Percentiles rank a stretch among this genome's conserved stretches.
Conservation (phyloP, 441 rosid species). For the Viola pubescens region DNA sequence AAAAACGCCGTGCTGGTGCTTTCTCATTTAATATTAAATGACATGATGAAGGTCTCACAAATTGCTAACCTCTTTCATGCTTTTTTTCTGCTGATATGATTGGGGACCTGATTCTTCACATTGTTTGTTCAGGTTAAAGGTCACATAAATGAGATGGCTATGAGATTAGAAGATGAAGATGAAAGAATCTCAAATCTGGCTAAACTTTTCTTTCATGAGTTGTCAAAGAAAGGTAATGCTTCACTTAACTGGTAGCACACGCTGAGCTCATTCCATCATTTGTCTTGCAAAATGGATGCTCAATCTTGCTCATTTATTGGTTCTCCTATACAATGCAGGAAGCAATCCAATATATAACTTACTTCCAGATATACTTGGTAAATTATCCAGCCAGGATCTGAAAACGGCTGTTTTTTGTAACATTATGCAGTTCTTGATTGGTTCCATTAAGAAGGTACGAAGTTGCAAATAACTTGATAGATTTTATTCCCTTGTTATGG, state of each 20-base stretch:
- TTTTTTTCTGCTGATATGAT: slow-evolving; percentile 10
- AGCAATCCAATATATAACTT: slow-evolving; percentile 93
- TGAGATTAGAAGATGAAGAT: slow-evolving; percentile 74
- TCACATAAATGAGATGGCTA: slow-evolving; percentile 90
- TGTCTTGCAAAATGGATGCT: slow-evolving; percentile 19
- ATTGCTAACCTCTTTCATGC: slow-evolving; percentile 14
- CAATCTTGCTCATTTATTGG: not conserved
- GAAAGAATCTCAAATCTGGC: slow-evolving; percentile 90
- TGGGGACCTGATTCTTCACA: slow-evolving; percentile 16
- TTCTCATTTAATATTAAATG: slow-evolving; percentile 96
- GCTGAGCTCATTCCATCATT: slow-evolving; percentile 4
- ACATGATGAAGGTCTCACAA: slow-evolving; percentile 91
- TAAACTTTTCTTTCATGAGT: slow-evolving; percentile 83
- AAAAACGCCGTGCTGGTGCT: slow-evolving; percentile 99
- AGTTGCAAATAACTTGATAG: too few relatives aligned
- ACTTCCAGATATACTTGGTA: slow-evolving; percentile 93
- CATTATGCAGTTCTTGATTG: slow-evolving; percentile 95
- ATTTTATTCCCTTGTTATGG: not conserved
- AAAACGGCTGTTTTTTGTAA: slow-evolving; percentile 76
- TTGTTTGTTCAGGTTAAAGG: slow-evolving; percentile 78
- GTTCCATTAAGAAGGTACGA: slow-evolving; percentile 85
- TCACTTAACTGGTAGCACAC: slow-evolving; percentile 6
- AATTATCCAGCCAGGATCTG: slow-evolving; percentile 67
- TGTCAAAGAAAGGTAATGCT: slow-evolving; percentile 87
- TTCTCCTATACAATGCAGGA: slow-evolving; percentile 43